phyloP scores from a whole-genome alignment of 139 green algal genomes.

The Micractinium sp. region DNA sequence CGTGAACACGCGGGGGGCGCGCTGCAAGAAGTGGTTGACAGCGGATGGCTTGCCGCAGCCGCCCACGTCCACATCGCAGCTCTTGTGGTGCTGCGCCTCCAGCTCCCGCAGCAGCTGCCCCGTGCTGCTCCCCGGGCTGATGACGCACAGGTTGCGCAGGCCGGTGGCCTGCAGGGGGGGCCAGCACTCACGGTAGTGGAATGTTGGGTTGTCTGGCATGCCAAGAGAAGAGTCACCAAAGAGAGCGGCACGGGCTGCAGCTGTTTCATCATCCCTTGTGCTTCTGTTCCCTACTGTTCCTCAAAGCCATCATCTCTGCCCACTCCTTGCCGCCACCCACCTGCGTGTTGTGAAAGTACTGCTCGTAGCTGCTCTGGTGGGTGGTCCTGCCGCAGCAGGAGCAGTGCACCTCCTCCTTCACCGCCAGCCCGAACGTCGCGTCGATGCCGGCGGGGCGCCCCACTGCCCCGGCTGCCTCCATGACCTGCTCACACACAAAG shows the following conservation, averaged over 20 bases:
- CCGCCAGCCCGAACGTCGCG: neutral
- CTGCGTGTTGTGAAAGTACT: slow-evolving; percentile 17
- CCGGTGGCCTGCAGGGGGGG: neutral
- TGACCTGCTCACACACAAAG: neutral
- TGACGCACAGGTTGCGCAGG: neutral
- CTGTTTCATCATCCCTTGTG: neutral
- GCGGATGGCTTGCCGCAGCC: neutral
- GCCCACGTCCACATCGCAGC: neutral
- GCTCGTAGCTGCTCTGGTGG: neutral
- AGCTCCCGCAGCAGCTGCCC: neutral
- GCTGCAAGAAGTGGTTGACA: neutral
- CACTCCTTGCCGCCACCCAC: neutral
- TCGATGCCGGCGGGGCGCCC: neutral
- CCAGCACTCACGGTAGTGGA: neutral
- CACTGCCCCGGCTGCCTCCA: neutral
- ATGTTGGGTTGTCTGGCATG: neutral
- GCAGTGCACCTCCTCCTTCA: slow-evolving; percentile 7
- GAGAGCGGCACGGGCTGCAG: neutral
- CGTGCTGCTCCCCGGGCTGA: neutral
- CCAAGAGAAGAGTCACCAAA: neutral
- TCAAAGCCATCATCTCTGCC: neutral
- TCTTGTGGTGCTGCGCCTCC: neutral
- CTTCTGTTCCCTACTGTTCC: neutral
- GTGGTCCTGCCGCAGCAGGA: neutral
- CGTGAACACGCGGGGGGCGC: slow-evolving; percentile 30